Evolutionary conservation across 1,284 basidiomycete genomes (phyloP).

Genomic region (Gymnopus androsaceus): DNA sequence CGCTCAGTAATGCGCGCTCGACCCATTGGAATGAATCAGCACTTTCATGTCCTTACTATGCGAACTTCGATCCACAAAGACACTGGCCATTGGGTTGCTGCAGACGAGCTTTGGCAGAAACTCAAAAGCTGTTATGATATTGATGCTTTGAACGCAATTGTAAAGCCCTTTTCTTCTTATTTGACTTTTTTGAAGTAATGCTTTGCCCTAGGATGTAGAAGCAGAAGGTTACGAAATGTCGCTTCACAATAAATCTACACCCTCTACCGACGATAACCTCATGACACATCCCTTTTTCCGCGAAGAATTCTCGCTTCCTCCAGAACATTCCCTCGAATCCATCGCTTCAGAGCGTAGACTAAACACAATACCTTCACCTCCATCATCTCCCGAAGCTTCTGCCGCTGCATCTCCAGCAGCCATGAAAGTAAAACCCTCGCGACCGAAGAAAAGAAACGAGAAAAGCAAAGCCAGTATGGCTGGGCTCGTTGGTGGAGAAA

Average conservation of each 20-base stretch:
- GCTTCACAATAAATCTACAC: slow-evolving; percentile 51
- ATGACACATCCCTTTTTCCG: slow-evolving; percentile 68
- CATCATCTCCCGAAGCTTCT: slow-evolving; percentile 56
- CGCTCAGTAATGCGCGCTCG: slow-evolving; percentile 74
- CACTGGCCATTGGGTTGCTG: slow-evolving; percentile 61
- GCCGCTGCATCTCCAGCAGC: slow-evolving; percentile 45
- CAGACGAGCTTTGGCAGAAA: slow-evolving; percentile 75
- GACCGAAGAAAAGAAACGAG: slow-evolving; percentile 30
- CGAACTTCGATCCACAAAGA: slow-evolving; percentile 71
- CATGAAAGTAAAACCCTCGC: slow-evolving; percentile 29
- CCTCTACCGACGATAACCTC: slow-evolving; percentile 67
- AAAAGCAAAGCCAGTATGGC: slow-evolving; percentile 56
- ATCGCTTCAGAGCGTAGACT: slow-evolving; percentile 64
- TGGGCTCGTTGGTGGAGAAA: slow-evolving; percentile 72
- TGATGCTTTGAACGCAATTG: slow-evolving; percentile 74
- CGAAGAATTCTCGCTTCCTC: slow-evolving; percentile 65
- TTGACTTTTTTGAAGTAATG: slow-evolving; percentile 6
- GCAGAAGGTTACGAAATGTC: slow-evolving; percentile 61
- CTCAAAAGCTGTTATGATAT: slow-evolving; percentile 73
- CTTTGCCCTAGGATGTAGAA: slow-evolving; percentile 48
- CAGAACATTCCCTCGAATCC: slow-evolving; percentile 57
- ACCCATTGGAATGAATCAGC: slow-evolving; percentile 75
- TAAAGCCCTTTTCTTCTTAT: slow-evolving; percentile 40
- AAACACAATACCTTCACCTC: slow-evolving; percentile 57
- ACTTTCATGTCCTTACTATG: slow-evolving; percentile 78